phyloP scores from a whole-genome alignment of 1,284 basidiomycete genomes.

The Golubevia pallescens region DNA sequence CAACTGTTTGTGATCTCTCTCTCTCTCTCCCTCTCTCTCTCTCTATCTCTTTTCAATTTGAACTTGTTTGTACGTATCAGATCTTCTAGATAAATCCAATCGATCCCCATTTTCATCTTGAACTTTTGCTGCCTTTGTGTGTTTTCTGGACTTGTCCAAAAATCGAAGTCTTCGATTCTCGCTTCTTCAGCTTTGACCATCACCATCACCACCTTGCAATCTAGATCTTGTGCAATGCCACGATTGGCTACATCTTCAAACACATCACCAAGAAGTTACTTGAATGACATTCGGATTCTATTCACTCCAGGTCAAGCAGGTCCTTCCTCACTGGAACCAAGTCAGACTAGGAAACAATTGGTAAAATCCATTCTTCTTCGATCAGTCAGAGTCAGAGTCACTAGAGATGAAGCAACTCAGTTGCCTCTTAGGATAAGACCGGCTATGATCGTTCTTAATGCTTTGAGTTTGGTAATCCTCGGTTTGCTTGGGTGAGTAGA shows the following conservation, averaged over 20 bases:
- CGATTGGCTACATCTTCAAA: too few species aligned
- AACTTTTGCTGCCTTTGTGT: constrained; percentile 1
- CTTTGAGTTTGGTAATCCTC: constrained; percentile 35
- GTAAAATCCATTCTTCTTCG: constrained; percentile 25
- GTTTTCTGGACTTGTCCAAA: neutral
- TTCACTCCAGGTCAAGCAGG: too few species aligned
- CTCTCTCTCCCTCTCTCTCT: constrained; percentile 2
- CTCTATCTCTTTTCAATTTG: neutral
- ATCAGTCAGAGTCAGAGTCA: constrained; percentile 20
- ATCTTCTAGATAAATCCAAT: neutral
- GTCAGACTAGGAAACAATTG: neutral
- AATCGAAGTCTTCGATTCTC: constrained; percentile 1
- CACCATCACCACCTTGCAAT: neutral
- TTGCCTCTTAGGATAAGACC: constrained; percentile 48
- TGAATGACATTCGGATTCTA: too few species aligned
- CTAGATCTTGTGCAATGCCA: too few species aligned
- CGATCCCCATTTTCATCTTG: neutral
- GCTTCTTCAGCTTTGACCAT: neutral
- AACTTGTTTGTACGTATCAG: neutral
- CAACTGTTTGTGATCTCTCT: constrained; percentile 1
- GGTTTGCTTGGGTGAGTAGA: constrained; percentile 44
- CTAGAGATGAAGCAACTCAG: constrained; percentile 3
- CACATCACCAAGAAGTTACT: too few species aligned
- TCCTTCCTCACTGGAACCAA: too few species aligned
- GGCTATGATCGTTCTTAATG: constrained; percentile 34